Evolutionary conservation across 2,329 filamentous ascomycete species (phyloP).

Genomic region (Diaporthe citri): DNA sequence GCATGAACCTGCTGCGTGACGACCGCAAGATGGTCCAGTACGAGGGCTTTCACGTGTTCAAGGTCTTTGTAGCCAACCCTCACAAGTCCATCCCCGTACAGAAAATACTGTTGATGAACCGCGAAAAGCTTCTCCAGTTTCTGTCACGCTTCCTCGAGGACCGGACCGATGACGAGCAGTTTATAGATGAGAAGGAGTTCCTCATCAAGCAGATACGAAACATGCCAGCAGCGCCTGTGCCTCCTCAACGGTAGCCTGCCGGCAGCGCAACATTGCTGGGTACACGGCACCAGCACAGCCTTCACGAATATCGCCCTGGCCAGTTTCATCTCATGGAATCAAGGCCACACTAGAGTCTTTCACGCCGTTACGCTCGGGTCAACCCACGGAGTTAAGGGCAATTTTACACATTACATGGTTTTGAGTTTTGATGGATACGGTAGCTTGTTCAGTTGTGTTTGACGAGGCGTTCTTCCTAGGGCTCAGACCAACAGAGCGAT

Average conservation of each 20-base stretch:
- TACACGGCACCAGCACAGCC: constrained; percentile 32
- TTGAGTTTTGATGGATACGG: constrained; percentile 15
- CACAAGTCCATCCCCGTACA: constrained; percentile 98
- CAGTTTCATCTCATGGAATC: constrained; percentile 14
- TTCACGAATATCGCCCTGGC: background rate
- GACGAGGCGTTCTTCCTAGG: constrained; percentile 33
- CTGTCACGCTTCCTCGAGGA: constrained; percentile 93
- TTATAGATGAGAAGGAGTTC: constrained; percentile 97
- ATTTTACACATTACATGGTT: constrained; percentile 1
- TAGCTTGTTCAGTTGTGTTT: constrained; percentile 26
- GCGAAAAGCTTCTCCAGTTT: constrained; percentile 90
- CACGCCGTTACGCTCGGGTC: constrained; percentile 4
- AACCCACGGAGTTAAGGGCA: constrained; percentile 33
- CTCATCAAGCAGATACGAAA: constrained; percentile 92
- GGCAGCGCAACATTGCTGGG: constrained; percentile 21
- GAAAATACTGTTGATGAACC: constrained; percentile 95
- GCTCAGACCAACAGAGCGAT: constrained; percentile 37
- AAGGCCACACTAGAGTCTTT: constrained; percentile 6
- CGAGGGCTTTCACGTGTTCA: constrained; percentile 99
- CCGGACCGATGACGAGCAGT: constrained; percentile 96
- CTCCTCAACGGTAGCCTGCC: constrained; percentile 57
- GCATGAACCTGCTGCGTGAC: constrained; percentile 96
- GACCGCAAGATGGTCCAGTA: constrained; percentile 99
- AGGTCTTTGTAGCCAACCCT: constrained; percentile 98
- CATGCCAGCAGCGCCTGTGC: constrained; percentile 71